phyloP scores from a whole-genome alignment of 208 protist genomes.

The Trichomonas gallinae region DNA sequence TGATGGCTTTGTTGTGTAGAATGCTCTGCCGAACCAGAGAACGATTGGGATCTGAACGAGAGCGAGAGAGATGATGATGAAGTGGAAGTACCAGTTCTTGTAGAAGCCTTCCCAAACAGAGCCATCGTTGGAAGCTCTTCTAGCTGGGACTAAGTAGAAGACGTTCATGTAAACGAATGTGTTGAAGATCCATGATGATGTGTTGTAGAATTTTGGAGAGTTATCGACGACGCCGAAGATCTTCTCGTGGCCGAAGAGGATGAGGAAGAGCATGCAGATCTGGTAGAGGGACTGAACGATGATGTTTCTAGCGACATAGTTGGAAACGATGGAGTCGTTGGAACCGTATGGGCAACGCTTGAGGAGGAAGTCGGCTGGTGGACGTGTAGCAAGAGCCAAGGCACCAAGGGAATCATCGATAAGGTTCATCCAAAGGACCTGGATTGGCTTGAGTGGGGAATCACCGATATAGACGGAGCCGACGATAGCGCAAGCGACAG shows the following conservation, averaged over 20 bases:
- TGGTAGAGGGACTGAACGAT: constrained; percentile 50
- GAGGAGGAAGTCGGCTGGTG: background rate
- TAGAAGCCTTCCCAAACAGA: background rate
- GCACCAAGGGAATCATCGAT: constrained; percentile 24
- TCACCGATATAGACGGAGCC: background rate
- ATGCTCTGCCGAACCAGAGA: background rate
- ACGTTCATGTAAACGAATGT: constrained; percentile 38
- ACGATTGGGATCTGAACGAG: background rate
- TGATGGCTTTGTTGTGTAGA: background rate
- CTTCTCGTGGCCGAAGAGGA: constrained; percentile 28
- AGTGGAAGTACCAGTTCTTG: background rate
- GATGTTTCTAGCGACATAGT: constrained; percentile 62
- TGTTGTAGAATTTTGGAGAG: background rate
- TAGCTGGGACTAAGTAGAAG: constrained; percentile 36
- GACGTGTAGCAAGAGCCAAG: constrained; percentile 3
- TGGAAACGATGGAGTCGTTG: background rate
- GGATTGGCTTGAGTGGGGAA: constrained; percentile 27
- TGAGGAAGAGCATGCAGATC: constrained; percentile 45
- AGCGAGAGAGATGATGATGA: background rate
- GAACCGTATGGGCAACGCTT: background rate
- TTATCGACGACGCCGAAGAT: background rate
- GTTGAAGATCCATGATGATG: constrained; percentile 35
- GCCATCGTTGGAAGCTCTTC: background rate
- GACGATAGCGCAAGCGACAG: background rate
- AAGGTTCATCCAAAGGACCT: constrained; percentile 31